Evolutionary conservation across 805 yeast species (phyloP), one percentile per base, ranked within the genome.

Genomic region (Ogataea thermomethanolica): DNA sequence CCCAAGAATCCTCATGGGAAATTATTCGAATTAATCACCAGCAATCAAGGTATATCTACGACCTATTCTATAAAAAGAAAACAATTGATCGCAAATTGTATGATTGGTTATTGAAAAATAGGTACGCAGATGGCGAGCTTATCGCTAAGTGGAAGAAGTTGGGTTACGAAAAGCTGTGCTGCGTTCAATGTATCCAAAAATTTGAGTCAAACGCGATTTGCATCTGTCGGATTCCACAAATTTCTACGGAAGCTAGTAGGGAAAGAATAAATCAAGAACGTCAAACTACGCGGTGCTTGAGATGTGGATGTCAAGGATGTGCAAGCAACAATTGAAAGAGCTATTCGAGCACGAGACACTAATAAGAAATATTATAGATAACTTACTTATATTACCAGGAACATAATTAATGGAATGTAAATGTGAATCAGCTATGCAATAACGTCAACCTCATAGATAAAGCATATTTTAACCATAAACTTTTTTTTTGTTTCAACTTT

Each of bases 261-360:
- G 2, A 55, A 46, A 11, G 53, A 46, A 25, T 53, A 39, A 5
- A 62, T 54, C 3, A 46, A 30, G 55, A 15, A 13, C 29, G 14
- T 11, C 21, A 13, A 26, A 13, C 44, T 44, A 66, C 74, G 10
- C 74, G 80, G 49, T 87, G 95, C 59, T 71, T 82, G 5, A 84
- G 81, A 23, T 87, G 95, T 67, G 96, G 96, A 0, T 87, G 96
- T 53, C 66, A 72, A 45, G 95, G 95, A 5, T 87, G 96, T 58
- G 76, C 91, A 2, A 82, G 89, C 54, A 71, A 78, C 13, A 93
- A 84, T 56, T 85, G 24, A 37, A 12, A 17, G 3, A 17, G 5
- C 5, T 17, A 17, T 5, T 17, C 5, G 5, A 17, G 20, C 20
- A 17, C 20, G 5, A 17, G 5, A 5, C 20, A 17, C 5, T 5